phyloP scores from a whole-genome alignment of 805 yeast species.

The Kockiozyma suomiensis region DNA sequence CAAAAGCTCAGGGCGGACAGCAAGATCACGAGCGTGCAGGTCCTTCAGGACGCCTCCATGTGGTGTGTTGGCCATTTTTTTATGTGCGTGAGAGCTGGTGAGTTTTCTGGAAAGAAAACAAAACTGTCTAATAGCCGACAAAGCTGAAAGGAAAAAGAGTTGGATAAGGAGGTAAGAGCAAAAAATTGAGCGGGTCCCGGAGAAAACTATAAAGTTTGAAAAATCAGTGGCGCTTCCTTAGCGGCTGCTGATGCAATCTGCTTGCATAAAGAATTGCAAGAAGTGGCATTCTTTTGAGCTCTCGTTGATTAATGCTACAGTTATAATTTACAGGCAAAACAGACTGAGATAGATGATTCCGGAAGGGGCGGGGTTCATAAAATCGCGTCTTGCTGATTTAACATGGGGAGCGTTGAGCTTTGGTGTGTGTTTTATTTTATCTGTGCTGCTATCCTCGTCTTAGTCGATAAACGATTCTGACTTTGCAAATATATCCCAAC shows the following conservation, averaged over 20 bases:
- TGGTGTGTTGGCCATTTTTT: conserved; percentile 57
- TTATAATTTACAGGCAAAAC: too few relatives aligned
- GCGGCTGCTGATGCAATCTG: neutral
- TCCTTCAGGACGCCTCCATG: conserved; percentile 94
- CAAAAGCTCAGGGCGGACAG: conserved; percentile 57
- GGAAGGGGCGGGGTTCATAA: too few relatives aligned
- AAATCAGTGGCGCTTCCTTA: neutral
- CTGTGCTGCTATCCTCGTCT: neutral
- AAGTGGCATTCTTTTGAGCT: too few relatives aligned
- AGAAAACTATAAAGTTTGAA: too few relatives aligned
- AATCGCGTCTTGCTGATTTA: neutral
- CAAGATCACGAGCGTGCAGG: conserved; percentile 76
- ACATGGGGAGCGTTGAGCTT: neutral
- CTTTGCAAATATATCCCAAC: neutral
- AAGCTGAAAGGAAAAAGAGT: neutral
- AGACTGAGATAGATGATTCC: too few relatives aligned
- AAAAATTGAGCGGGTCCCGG: neutral
- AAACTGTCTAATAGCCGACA: too few relatives aligned
- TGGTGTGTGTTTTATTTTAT: too few relatives aligned
- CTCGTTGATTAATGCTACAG: too few relatives aligned
- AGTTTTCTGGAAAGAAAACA: neutral
- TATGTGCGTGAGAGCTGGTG: neutral
- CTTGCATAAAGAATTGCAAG: neutral
- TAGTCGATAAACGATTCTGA: neutral
- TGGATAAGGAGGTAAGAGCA: neutral